These are phyloP conservation scores for Leishmania braziliensis DNA, from an alignment of 208 protist species.

Conservation along the genomic window DNA sequence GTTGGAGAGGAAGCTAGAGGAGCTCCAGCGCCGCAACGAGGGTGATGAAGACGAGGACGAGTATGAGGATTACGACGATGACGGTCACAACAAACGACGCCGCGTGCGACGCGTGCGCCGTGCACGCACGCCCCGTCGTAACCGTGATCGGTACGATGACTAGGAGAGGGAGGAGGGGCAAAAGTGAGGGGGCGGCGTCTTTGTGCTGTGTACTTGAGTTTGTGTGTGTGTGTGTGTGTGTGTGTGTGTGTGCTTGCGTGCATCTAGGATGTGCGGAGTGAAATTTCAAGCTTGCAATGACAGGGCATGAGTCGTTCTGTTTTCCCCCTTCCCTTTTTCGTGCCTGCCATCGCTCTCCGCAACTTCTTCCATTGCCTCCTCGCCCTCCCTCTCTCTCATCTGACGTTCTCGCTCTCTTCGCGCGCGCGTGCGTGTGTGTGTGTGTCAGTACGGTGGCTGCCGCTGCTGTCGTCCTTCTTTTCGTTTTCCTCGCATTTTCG, in stretches of 20 bases:
- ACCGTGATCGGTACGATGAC: slow-evolving; percentile 19
- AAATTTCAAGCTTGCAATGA: not conserved
- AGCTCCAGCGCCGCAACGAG: slow-evolving; percentile 30
- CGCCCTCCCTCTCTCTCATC: not conserved
- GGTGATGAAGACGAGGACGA: slow-evolving; percentile 30
- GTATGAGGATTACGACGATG: slow-evolving; percentile 24
- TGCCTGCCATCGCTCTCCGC: not conserved
- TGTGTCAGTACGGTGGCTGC: not conserved
- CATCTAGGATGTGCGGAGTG: not conserved
- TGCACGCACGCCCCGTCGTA: slow-evolving; percentile 20
- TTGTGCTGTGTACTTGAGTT: not conserved
- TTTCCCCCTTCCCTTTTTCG: not conserved
- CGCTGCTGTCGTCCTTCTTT: not conserved
- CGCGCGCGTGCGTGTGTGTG: not conserved
- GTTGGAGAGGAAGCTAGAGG: slow-evolving; percentile 50
- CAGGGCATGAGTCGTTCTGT: not conserved
- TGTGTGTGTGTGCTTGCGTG: slow-evolving; percentile 2
- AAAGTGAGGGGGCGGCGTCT: not conserved
- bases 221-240: not conserved
- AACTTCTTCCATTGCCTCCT: not conserved
- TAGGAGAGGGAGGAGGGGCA: not conserved
- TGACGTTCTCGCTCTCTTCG: not conserved
- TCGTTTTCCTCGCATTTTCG: not conserved
- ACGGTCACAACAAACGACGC: slow-evolving; percentile 20
- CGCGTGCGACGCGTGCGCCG: slow-evolving; percentile 21